Evolutionary conservation across 805 yeast genomes (phyloP).

Genomic region (Metschnikowia santaceciliae): DNA sequence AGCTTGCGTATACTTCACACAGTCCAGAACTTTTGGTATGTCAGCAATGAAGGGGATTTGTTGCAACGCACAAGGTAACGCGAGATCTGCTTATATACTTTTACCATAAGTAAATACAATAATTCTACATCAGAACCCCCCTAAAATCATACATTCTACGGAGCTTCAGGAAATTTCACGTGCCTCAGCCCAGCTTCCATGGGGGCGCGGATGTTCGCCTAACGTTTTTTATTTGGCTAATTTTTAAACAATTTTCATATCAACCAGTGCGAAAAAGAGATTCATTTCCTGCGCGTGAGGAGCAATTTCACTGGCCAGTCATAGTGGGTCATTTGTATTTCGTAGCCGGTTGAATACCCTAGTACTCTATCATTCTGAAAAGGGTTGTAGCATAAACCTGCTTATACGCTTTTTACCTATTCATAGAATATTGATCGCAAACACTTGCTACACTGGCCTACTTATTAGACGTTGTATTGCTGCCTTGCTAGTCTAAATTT

Average conservation of each 20-base stretch:
- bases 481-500: neutral
- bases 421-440: neutral
- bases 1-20: slow-evolving; percentile 4
- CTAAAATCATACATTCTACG: neutral
- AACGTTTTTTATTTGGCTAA: neutral
- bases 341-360: neutral
- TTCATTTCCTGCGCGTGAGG: neutral
- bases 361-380: neutral
- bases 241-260: neutral
- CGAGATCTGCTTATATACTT: neutral
- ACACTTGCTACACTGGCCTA: neutral
- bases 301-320: neutral
- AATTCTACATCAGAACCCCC: neutral
- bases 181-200: neutral
- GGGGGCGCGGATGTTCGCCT: slow-evolving; percentile 1
- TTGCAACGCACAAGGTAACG: neutral
- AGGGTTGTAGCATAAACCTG: neutral
- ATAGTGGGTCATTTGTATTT: neutral
- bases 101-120: neutral
- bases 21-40: slow-evolving; percentile 1
- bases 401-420: neutral
- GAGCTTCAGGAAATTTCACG: neutral
- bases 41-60: neutral
- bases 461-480: neutral
- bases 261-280: neutral